These are phyloP conservation scores for Candida stauntonica DNA, from an alignment of 805 yeast species.

Conservation along the genomic window DNA sequence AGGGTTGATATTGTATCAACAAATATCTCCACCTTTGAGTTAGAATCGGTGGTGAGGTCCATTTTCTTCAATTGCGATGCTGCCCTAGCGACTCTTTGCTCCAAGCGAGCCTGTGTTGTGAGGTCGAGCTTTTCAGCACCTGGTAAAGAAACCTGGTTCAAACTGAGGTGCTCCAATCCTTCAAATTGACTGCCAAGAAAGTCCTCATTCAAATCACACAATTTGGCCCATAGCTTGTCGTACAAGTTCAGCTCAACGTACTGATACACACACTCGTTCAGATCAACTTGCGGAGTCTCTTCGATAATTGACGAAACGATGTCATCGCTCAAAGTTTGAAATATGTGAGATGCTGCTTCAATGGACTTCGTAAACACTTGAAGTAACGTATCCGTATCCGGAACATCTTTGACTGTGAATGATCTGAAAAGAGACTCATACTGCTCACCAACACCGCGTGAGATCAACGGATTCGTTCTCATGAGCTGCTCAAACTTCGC, in stretches of 20 bases:
- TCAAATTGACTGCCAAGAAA: conserved; percentile 22
- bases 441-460: conserved; percentile 35
- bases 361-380: conserved; percentile 26
- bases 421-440: conserved; percentile 36
- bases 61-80: conserved; percentile 47
- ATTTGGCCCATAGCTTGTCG: conserved; percentile 58
- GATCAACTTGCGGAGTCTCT: conserved; percentile 37
- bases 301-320: conserved; percentile 24
- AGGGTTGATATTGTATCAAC: conserved; percentile 48
- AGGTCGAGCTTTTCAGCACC: conserved; percentile 27
- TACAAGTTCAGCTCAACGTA: conserved; percentile 70
- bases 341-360: conserved; percentile 26
- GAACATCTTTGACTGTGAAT: conserved; percentile 32
- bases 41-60: conserved; percentile 41
- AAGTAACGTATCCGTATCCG: conserved; percentile 26
- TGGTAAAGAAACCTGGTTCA: conserved; percentile 40
- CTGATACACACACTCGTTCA: conserved; percentile 53
- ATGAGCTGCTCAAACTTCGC: conserved; percentile 37
- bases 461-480: conserved; percentile 35
- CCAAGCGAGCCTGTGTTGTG: conserved; percentile 29
- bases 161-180: conserved; percentile 29
- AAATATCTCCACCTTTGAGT: conserved; percentile 45
- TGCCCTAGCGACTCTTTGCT: conserved; percentile 47
- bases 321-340: conserved; percentile 24
- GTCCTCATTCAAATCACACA: conserved; percentile 28